phyloP scores from a whole-genome alignment of 1,284 basidiomycete genomes.

The Boletus subluridellus region DNA sequence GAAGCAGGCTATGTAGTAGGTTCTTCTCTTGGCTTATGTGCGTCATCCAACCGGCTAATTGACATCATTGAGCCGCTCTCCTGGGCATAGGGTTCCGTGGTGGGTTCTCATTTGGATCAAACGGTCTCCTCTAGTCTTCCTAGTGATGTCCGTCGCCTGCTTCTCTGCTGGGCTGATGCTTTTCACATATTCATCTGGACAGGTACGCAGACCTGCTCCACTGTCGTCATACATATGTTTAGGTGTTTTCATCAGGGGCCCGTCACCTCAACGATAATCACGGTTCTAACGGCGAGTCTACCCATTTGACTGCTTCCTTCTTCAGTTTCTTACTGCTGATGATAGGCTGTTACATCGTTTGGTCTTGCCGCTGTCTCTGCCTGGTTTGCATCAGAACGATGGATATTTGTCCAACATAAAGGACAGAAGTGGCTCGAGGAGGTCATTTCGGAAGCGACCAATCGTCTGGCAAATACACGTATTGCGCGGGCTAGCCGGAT shows the following conservation, averaged over 20 bases:
- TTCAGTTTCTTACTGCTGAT: conserved; percentile 10
- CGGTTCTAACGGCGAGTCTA: conserved; percentile 59
- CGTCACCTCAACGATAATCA: conserved; percentile 44
- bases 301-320: not conserved
- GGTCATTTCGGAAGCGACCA: no score
- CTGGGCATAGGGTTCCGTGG: conserved; percentile 13
- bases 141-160: conserved; percentile 55
- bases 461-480: no score
- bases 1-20: conserved; percentile 63
- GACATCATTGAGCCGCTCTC: conserved; percentile 47
- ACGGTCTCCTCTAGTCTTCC: conserved; percentile 40
- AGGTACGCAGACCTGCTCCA: conserved; percentile 36
- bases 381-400: no score
- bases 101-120: no score
- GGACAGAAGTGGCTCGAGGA: no score
- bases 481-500: no score
- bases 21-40: conserved; percentile 19
- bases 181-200: conserved; percentile 30
- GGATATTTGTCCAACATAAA: no score
- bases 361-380: no score
- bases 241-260: conserved; percentile 39
- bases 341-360: conserved; percentile 42
- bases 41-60: conserved; percentile 16
- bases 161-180: conserved; percentile 52
- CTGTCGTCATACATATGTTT: conserved; percentile 21